These are phyloP conservation scores for Durusdinium trenchii DNA, from an alignment of 73 alveolate species.

Conservation along the genomic window DNA sequence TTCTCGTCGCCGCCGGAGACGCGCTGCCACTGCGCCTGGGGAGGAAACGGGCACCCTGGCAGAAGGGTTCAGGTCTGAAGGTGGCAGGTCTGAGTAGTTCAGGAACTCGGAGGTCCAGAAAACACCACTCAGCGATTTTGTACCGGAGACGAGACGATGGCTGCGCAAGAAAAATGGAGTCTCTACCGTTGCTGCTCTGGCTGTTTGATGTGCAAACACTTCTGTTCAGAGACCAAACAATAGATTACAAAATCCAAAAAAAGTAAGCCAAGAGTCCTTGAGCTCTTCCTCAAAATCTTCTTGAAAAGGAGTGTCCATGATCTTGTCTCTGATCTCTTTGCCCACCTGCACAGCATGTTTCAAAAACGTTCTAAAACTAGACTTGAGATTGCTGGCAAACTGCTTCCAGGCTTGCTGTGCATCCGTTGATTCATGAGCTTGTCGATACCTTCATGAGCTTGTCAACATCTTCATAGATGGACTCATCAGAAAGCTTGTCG, in stretches of 20 bases:
- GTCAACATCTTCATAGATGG: constrained; percentile 89
- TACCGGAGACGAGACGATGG: too few species aligned
- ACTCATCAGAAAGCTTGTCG: constrained; percentile 74
- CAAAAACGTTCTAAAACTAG: neutral
- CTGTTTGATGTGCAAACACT: too few species aligned
- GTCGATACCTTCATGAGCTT: constrained; percentile 51
- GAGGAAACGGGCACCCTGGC: too few species aligned
- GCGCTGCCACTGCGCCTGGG: constrained; percentile 86
- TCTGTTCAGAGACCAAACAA: too few species aligned
- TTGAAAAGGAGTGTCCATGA: constrained; percentile 94
- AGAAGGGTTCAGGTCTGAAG: too few species aligned
- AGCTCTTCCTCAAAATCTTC: constrained; percentile 78
- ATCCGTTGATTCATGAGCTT: neutral
- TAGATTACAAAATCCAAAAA: too few species aligned
- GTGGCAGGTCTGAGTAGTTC: too few species aligned
- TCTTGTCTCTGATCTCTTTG: constrained; percentile 83
- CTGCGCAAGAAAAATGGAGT: too few species aligned
- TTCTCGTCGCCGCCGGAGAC: constrained; percentile 92
- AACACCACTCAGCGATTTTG: too few species aligned
- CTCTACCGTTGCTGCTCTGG: too few species aligned
- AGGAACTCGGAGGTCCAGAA: too few species aligned
- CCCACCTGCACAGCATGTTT: constrained; percentile 37
- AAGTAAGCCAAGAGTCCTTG: constrained; percentile 24
- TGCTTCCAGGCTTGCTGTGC: neutral
- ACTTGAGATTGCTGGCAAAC: neutral